Base-by-base conservation (phyloP, 2,329 filamentous ascomycete species). In the Trichoderma aggressivum region DNA sequence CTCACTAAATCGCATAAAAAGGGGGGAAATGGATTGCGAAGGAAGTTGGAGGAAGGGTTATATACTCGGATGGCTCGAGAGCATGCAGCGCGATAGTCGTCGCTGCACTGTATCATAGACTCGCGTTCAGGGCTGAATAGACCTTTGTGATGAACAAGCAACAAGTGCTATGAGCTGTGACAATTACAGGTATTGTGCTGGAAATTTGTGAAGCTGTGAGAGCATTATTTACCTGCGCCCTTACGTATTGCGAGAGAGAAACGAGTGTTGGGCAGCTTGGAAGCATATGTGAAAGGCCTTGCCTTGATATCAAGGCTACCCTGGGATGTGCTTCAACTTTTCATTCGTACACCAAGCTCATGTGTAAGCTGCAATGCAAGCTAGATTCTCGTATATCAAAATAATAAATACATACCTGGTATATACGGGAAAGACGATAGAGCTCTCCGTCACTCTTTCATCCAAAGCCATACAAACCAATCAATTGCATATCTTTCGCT, bases 101-200 rank as follows among this genome's bases (percentile, higher is more conserved):
- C 28, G 66, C 59, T 60, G 59, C 66, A 78, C 73, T 84, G 82
- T 84, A 84, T 79, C 81, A 82, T 83, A 83, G 81, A 81, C 75
- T 79, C 76, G 77, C 76, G 78, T 77, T 74, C 63, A 72, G 74
- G 78, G 74, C 75, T 78, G 74, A 78, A 80, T 80, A 79, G 77
- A 80, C 79, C 70, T 73, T 74, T 74, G 71, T 73, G 75, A 75
- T 72, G 70, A 70, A 65, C 26, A 55, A 71, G 68, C 32, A 43
- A 69, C 12, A 59, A 63, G 10, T 32, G 18, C 28, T 16, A 34
- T 12, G 32, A 18, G n/a, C 21, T 14, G 24, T 55, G 43, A 24
- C 14, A 4, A 4, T 16, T 16, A n/a, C 5, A 3, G 36, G 26
- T 8, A 47, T 50, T 14, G 7, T 47, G 26, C 8, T 5, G 16